phyloP scores from a whole-genome alignment of 2,329 filamentous ascomycete species.

The Penicillium griseofulvum region DNA sequence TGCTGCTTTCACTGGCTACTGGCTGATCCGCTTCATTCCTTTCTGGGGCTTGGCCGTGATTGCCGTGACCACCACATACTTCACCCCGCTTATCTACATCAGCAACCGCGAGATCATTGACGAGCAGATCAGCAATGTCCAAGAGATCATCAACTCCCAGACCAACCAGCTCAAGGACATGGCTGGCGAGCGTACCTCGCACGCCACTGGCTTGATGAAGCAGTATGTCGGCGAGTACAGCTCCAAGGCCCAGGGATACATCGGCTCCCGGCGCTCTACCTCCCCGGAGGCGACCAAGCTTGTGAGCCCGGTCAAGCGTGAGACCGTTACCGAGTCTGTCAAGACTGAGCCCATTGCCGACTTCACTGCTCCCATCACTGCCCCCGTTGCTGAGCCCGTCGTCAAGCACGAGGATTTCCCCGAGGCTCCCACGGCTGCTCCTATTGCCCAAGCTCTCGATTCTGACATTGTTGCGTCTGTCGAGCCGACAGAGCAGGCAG shows the following conservation, averaged over 20 bases:
- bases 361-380: constrained; percentile 15
- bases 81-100: constrained; percentile 62
- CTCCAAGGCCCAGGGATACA: constrained; percentile 58
- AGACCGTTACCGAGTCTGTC: not conserved
- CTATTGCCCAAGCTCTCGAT: constrained; percentile 26
- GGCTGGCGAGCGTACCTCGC: constrained; percentile 59
- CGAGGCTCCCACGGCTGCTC: constrained; percentile 43
- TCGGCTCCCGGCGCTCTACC: constrained; percentile 40
- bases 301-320: constrained; percentile 13
- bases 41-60: constrained; percentile 63
- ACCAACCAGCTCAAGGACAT: constrained; percentile 59
- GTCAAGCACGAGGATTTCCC: constrained; percentile 53
- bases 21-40: constrained; percentile 64
- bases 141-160: constrained; percentile 56
- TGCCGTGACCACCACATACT: constrained; percentile 55
- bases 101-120: constrained; percentile 65
- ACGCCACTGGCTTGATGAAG: constrained; percentile 57
- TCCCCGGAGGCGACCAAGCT: constrained; percentile 35
- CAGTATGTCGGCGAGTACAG: constrained; percentile 61
- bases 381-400: constrained; percentile 38
- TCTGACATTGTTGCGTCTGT: constrained; percentile 17
- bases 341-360: constrained; percentile 16
- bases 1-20: constrained; percentile 60
- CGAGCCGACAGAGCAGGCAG: constrained; percentile 29
- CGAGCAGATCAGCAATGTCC: constrained; percentile 55